Conservation (phyloP, 768 basidiomycete genomes). For the Lyophyllum atratum region DNA sequence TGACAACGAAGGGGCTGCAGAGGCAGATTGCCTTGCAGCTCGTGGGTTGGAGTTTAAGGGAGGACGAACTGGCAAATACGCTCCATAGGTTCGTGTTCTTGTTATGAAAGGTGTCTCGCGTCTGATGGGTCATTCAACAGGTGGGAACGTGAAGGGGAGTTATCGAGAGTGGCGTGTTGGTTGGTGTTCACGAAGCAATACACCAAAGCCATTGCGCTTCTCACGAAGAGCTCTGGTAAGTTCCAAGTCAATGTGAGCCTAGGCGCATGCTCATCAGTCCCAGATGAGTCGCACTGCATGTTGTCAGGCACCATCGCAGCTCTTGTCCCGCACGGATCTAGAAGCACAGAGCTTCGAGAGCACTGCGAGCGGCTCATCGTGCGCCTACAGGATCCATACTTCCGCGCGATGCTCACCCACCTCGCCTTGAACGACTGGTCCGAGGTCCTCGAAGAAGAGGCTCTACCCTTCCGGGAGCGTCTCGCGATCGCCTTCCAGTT, state of each 20-base stretch:
- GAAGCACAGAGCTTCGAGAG: constrained; percentile 57
- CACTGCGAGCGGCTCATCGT: constrained; percentile 74
- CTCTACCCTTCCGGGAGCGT: constrained; percentile 78
- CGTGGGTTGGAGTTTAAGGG: constrained; percentile 74
- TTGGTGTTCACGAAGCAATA: constrained; percentile 73
- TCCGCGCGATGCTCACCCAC: constrained; percentile 76
- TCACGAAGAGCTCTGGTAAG: constrained; percentile 79
- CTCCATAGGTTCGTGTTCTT: constrained; percentile 57
- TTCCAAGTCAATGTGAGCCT: not conserved
- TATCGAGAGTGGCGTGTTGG: constrained; percentile 84
- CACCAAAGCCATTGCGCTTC: constrained; percentile 68
- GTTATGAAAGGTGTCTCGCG: too few relatives aligned
- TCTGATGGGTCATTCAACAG: constrained; percentile 32
- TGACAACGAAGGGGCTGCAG: constrained; percentile 58
- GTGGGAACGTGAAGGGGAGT: constrained; percentile 75
- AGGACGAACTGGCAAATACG: constrained; percentile 60
- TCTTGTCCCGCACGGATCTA: constrained; percentile 47
- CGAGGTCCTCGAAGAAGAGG: constrained; percentile 79
- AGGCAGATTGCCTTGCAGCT: constrained; percentile 71
- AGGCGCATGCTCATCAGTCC: not conserved
- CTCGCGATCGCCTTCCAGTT: constrained; percentile 85
- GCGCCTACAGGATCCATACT: constrained; percentile 78
- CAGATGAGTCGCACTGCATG: constrained; percentile 79
- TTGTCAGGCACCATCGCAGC: constrained; percentile 84
- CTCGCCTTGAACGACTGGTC: constrained; percentile 75